Conservation (phyloP, 1,284 basidiomycete genomes). For the Naganishia liquefaciens region DNA sequence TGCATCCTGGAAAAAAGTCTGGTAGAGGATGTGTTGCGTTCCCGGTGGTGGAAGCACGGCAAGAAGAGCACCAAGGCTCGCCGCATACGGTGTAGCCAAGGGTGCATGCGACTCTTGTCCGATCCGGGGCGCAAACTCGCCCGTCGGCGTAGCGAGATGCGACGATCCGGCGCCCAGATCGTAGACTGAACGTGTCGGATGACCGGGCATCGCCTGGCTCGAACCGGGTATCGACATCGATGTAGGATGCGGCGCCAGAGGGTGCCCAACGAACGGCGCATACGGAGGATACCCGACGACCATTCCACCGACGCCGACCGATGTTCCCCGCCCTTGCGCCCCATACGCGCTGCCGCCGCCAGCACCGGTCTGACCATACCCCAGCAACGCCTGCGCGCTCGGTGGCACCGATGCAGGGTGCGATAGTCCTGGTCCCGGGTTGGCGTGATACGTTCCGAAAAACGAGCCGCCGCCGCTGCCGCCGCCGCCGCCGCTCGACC, state of each 20-base stretch:
- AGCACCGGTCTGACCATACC: background rate
- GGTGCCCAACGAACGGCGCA: background rate
- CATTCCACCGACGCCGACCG: slow-evolving; percentile 4
- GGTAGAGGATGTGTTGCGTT: slow-evolving; percentile 46
- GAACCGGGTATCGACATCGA: background rate
- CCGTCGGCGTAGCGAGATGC: background rate
- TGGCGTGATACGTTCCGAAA: background rate
- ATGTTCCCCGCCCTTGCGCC: background rate
- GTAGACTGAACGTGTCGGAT: background rate
- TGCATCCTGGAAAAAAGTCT: slow-evolving; percentile 48
- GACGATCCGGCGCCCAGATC: background rate
- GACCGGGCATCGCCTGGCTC: background rate
- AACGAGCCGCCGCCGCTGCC: no score
- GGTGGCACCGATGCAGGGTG: background rate
- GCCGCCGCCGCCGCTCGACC: background rate
- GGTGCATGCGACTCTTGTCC: background rate
- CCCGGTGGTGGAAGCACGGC: slow-evolving; percentile 44
- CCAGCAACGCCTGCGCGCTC: background rate
- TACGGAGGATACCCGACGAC: slow-evolving; percentile 10
- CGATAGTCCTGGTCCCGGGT: background rate
- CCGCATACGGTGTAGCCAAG: slow-evolving; percentile 37
- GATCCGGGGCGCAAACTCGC: background rate
- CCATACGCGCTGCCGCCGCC: background rate
- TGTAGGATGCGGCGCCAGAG: background rate
- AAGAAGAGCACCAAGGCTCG: slow-evolving; percentile 40